Percentiles rank a stretch among this genome's conserved stretches.
Conservation (phyloP, 2,329 filamentous ascomycete species). For the Rhexocercosporidium sp. region DNA sequence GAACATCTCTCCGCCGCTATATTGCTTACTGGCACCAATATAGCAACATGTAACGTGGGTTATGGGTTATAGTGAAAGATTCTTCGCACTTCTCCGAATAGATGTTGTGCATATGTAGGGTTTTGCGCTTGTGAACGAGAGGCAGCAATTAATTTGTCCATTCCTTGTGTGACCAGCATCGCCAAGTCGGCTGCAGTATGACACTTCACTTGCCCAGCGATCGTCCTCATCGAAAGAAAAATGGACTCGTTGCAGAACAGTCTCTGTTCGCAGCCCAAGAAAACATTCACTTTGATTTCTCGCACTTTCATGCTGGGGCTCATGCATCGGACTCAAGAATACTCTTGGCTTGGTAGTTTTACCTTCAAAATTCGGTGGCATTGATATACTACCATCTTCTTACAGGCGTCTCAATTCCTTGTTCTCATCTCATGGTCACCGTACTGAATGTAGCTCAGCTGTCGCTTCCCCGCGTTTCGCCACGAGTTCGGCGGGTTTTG, state of each 20-base stretch:
- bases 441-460: background rate
- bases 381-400: too few relatives aligned
- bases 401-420: too few relatives aligned
- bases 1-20: background rate
- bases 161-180: background rate
- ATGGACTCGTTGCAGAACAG: too few relatives aligned
- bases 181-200: background rate
- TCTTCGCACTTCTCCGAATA: background rate
- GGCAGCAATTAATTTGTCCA: background rate
- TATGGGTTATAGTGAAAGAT: conserved; percentile 3
- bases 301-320: too few relatives aligned
- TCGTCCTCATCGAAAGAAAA: background rate
- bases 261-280: too few relatives aligned
- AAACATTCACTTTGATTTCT: too few relatives aligned
- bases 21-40: background rate
- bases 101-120: background rate
- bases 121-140: background rate
- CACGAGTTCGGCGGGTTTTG: background rate
- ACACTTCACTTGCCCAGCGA: background rate
- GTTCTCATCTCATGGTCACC: too few relatives aligned
- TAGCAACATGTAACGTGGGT: background rate
- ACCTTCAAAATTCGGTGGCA: too few relatives aligned
- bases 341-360: too few relatives aligned
- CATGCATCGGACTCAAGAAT: too few relatives aligned
- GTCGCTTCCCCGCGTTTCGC: too few relatives aligned